Evolutionary conservation across 73 alveolate genomes (phyloP).

Genomic region (Paramecium sonneborni): DNA sequence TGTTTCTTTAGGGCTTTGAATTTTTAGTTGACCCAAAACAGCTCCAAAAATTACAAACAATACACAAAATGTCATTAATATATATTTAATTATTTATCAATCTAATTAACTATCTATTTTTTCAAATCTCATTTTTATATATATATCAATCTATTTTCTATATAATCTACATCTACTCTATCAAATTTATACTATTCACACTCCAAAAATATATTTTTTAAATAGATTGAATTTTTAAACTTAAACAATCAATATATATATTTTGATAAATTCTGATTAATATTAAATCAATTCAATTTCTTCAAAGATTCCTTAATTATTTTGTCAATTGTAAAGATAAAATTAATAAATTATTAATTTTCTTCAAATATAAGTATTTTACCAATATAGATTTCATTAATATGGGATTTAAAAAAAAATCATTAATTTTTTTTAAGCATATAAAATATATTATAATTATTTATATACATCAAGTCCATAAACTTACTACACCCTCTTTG

Average conservation of each 20-base stretch:
- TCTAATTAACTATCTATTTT: not conserved
- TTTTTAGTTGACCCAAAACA: not conserved
- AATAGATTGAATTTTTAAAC: not conserved
- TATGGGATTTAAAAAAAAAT: too few relatives aligned
- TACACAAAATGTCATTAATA: constrained; percentile 3
- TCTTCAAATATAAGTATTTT: too few relatives aligned
- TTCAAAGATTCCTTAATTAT: too few relatives aligned
- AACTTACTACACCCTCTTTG: constrained; percentile 25
- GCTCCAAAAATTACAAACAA: not conserved
- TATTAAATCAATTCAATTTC: too few relatives aligned
- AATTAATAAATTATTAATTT: too few relatives aligned
- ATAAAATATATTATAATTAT: not conserved
- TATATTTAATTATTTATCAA: not conserved
- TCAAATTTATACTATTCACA: too few relatives aligned
- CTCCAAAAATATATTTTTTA: too few relatives aligned
- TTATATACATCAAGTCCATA: constrained; percentile 62
- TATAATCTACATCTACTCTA: too few relatives aligned
- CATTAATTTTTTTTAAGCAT: not conserved
- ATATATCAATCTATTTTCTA: too few relatives aligned
- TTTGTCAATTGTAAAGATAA: too few relatives aligned
- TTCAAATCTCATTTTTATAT: not conserved
- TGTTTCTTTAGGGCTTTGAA: not conserved
- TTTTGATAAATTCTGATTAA: not conserved
- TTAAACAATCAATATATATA: not conserved
- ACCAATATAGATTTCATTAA: not conserved